Conservation (phyloP, 805 yeast species). For the Huiozyma sinensis region DNA sequence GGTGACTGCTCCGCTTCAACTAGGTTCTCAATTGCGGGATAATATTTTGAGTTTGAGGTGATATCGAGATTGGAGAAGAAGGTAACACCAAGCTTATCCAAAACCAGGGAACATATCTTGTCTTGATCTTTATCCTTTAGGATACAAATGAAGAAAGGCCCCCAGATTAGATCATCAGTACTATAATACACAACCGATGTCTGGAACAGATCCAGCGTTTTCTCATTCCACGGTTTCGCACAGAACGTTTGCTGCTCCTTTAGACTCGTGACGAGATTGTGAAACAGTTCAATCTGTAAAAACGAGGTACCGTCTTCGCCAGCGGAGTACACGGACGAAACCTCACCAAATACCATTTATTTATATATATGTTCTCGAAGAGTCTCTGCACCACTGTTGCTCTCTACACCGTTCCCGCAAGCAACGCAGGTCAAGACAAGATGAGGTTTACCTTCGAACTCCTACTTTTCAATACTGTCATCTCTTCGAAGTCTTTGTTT, state of each 20-base stretch:
- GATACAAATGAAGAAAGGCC: conserved; percentile 18
- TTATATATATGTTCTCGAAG: no score
- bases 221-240: conserved; percentile 8
- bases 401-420: no score
- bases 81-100: conserved; percentile 59
- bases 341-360: no score
- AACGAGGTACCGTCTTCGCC: no score
- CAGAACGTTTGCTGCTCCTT: neutral
- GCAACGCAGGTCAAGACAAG: no score
- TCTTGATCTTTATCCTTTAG: conserved; percentile 21
- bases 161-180: conserved; percentile 23
- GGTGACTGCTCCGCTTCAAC: conserved; percentile 37
- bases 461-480: no score
- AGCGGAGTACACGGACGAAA: no score
- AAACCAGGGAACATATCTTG: conserved; percentile 41
- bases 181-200: conserved; percentile 18
- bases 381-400: no score
- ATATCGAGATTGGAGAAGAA: conserved; percentile 49
- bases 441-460: no score
- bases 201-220: conserved; percentile 12
- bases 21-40: conserved; percentile 69
- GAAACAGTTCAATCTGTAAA: neutral
- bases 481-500: no score
- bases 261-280: neutral
- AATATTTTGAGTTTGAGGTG: conserved; percentile 52